phyloP scores from a whole-genome alignment of 441 rosid genomes.

The Adansonia madagascariensis region DNA sequence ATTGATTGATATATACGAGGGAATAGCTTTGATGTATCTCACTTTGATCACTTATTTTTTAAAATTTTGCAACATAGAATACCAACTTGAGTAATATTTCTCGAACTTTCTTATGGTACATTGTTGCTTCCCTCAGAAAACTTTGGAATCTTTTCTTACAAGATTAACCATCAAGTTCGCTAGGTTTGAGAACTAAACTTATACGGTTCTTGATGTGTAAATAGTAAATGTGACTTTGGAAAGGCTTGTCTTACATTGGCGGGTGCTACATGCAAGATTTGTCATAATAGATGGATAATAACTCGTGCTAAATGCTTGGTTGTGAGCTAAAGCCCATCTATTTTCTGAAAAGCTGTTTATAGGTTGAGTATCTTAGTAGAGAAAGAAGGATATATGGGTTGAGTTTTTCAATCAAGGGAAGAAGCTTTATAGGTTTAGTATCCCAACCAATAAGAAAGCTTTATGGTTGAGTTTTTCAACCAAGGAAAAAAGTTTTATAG shows the following conservation, averaged over 20 bases:
- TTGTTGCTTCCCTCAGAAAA: slow-evolving; percentile 9
- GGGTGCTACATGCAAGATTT: slow-evolving; percentile 7
- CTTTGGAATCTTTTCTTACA: background rate
- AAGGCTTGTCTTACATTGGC: background rate
- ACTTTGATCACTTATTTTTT: background rate
- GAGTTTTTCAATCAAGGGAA: background rate
- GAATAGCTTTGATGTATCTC: background rate
- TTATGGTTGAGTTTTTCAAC: background rate
- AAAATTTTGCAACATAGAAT: background rate
- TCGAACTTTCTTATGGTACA: background rate
- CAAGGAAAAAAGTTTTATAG: background rate
- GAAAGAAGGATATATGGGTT: background rate
- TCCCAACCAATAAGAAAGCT: background rate
- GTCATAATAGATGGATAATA: slow-evolving; percentile 9
- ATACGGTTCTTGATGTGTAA: background rate
- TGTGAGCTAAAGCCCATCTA: background rate
- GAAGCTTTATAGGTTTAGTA: background rate
- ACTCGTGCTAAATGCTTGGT: background rate
- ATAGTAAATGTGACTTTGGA: background rate
- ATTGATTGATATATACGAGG: slow-evolving; percentile 9
- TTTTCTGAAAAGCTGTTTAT: slow-evolving; percentile 9
- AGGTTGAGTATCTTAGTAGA: background rate
- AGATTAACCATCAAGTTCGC: background rate
- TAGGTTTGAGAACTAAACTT: background rate
- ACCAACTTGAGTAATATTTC: slow-evolving; percentile 20